These are phyloP conservation scores for Skeletonema marinoi DNA, from an alignment of 108 stramenopile genomes.

Conservation along the genomic window DNA sequence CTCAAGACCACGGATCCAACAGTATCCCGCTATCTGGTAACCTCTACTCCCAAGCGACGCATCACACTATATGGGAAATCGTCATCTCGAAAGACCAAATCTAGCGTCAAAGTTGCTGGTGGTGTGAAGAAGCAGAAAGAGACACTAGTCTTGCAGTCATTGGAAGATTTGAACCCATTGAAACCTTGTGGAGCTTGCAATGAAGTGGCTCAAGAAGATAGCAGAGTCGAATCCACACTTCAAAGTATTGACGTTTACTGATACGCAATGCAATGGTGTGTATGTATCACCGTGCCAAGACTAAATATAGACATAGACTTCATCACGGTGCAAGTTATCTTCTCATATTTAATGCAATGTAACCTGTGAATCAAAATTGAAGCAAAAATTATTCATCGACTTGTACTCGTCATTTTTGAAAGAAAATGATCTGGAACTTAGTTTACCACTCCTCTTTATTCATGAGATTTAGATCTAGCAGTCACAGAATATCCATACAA, in stretches of 20 bases:
- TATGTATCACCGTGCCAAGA: constrained; percentile 82
- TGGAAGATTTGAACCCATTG: constrained; percentile 88
- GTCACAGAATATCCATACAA: neutral
- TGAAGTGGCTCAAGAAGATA: constrained; percentile 98
- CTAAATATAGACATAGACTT: constrained; percentile 17
- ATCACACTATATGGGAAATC: constrained; percentile 50
- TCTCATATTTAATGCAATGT: too few species aligned
- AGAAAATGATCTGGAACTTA: neutral
- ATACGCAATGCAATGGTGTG: constrained; percentile 84
- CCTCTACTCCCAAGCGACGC: constrained; percentile 51
- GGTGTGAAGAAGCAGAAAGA: constrained; percentile 31
- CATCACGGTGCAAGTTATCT: neutral
- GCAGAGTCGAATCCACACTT: constrained; percentile 96
- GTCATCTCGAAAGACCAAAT: constrained; percentile 22
- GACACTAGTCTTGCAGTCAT: constrained; percentile 30
- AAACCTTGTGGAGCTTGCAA: constrained; percentile 97
- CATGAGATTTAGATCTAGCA: neutral
- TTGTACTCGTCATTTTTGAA: neutral
- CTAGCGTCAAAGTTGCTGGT: constrained; percentile 22
- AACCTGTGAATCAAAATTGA: neutral
- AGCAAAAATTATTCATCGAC: neutral
- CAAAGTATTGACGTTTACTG: constrained; percentile 93
- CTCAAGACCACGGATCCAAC: neutral
- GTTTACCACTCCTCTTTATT: neutral
- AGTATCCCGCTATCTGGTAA: constrained; percentile 5